Base-by-base conservation (phyloP, 2,329 filamentous ascomycete species). In the Sordariomycetes sp. region DNA sequence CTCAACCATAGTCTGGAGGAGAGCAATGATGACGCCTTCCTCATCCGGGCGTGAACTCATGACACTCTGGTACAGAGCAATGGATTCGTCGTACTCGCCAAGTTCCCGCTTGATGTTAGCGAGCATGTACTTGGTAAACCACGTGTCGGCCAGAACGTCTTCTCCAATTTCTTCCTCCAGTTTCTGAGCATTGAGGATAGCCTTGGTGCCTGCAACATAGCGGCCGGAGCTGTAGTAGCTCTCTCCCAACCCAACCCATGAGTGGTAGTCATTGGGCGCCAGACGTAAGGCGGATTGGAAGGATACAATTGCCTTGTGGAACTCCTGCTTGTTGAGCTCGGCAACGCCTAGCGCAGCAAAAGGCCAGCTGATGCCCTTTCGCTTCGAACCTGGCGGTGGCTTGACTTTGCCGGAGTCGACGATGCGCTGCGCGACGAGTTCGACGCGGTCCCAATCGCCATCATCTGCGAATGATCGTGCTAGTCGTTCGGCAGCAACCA, bases 81-180 rank as follows among this genome's bases (percentile, higher is more conserved):
- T 83, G 1, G 92, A 85, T 35, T 84, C 79, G 39, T 94, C 83
- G 46, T 82, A 94, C 27, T 93, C 81, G n/a, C 86, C 87, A 31
- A 96, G 69, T 51, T 96, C 90, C 35, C 88, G 78, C 55, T 87
- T 86, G 35, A 98, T 85, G 48, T 98, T 96, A 26, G 86, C 88
- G 39, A 96, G 74, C 81, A 98, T 93, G 56, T 95, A 95, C 51
- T 86, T 86, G 7, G 88, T 88, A 54, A 95, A 98, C 92, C 92
- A 98, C 8, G 75, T 82, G 45, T 93, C 83, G 1, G 73, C 77
- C 3, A 58, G 52, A 1, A 52, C 72, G 57, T 49, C 69, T 50
- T n/a, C 66, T 55, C 51, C 45, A 0, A 72, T 55, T 2, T 69
- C 66, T 19, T 74, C 67, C 41, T 90, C 84, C 5, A 94, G 68